Evolutionary conservation across 768 basidiomycete species (phyloP).

Genomic region (Neoboletus magnificus): DNA sequence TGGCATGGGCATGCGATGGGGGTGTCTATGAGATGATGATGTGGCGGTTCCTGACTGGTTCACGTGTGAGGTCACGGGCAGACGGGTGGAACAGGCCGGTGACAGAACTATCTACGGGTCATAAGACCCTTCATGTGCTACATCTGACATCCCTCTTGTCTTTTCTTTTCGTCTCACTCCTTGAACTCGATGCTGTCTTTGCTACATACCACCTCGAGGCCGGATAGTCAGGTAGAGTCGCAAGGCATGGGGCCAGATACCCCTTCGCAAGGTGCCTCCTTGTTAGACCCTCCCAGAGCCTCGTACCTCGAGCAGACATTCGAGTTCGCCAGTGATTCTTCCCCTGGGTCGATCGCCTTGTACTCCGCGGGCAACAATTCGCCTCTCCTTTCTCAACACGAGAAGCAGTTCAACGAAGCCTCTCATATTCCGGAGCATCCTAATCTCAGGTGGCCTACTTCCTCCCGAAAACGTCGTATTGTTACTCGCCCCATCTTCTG

Average conservation of each 20-base stretch:
- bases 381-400: constrained; percentile 21
- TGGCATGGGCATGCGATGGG: not conserved
- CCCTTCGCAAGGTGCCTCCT: constrained; percentile 2
- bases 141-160: not conserved
- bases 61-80: constrained; percentile 8
- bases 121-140: not conserved
- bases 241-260: constrained; percentile 8
- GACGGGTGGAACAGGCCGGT: not conserved
- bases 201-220: constrained; percentile 14
- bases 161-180: not conserved
- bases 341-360: constrained; percentile 20
- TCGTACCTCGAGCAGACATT: constrained; percentile 25
- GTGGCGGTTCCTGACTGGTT: not conserved
- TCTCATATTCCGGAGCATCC: not conserved
- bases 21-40: not conserved
- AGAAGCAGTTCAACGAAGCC: constrained; percentile 15
- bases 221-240: constrained; percentile 18
- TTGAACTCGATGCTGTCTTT: constrained; percentile 2
- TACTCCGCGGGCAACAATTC: constrained; percentile 23
- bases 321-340: constrained; percentile 16
- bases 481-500: constrained; percentile 25
- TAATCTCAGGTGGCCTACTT: not conserved
- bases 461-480: constrained; percentile 17
- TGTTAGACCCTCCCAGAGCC: constrained; percentile 21
- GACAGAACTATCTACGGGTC: not conserved